phyloP scores from a whole-genome alignment of 2,329 filamentous ascomycete genomes.

The Zasmidium citrigriseum region DNA sequence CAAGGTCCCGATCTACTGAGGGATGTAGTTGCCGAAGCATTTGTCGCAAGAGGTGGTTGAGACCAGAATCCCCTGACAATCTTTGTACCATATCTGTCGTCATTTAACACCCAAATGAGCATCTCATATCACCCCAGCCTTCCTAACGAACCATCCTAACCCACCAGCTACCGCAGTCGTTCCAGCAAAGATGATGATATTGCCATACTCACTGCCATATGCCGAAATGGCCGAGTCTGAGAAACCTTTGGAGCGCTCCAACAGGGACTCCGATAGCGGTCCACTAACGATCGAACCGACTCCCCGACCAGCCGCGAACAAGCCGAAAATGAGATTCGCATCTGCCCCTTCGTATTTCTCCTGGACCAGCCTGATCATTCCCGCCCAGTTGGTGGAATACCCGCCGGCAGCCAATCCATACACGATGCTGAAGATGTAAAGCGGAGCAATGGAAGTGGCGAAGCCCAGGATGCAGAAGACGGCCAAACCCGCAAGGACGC shows the following conservation, averaged over 20 bases:
- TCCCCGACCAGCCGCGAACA: slow-evolving; percentile 52
- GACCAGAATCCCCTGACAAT: too few species aligned
- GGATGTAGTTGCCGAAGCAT: neutral
- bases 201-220: slow-evolving; percentile 45
- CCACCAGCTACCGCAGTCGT: slow-evolving; percentile 21
- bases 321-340: slow-evolving; percentile 50
- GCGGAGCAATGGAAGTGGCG: slow-evolving; percentile 41
- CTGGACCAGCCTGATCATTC: slow-evolving; percentile 26
- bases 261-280: slow-evolving; percentile 50
- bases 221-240: slow-evolving; percentile 32
- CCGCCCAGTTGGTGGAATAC: slow-evolving; percentile 39
- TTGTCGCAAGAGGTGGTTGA: too few species aligned
- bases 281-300: slow-evolving; percentile 55
- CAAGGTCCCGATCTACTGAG: slow-evolving; percentile 22
- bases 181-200: slow-evolving; percentile 45
- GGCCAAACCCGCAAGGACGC: slow-evolving; percentile 36
- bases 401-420: slow-evolving; percentile 47
- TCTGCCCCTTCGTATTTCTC: slow-evolving; percentile 35
- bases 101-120: neutral
- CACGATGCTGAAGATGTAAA: slow-evolving; percentile 45
- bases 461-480: slow-evolving; percentile 50
- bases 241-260: slow-evolving; percentile 33
- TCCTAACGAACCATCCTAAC: slow-evolving; percentile 21
- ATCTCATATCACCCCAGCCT: slow-evolving; percentile 19
- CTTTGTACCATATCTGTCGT: neutral